phyloP scores from a whole-genome alignment of 768 basidiomycete genomes.

The Cystofilobasidium bisporidii region DNA sequence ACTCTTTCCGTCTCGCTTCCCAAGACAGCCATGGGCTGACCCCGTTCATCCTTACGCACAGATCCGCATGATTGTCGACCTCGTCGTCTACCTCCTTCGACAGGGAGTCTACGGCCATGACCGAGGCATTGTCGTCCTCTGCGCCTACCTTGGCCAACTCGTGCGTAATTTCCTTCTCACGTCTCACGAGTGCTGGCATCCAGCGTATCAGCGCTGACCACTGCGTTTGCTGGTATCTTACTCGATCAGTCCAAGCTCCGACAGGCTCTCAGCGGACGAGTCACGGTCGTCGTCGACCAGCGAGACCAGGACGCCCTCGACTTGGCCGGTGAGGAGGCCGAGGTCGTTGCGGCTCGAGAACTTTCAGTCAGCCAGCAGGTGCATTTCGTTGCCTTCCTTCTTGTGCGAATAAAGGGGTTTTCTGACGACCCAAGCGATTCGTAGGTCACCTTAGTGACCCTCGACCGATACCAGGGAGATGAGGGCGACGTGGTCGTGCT shows the following conservation, averaged over 20 bases:
- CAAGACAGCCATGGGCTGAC: too few species aligned
- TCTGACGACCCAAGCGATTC: too few species aligned
- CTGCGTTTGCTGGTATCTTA: too few species aligned
- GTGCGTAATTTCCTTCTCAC: too few species aligned
- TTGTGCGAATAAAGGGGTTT: too few species aligned
- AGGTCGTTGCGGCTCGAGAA: too few species aligned
- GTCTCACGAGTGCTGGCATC: too few species aligned
- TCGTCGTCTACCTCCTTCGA: slow-evolving; percentile 50
- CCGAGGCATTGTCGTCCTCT: slow-evolving; percentile 51
- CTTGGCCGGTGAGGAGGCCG: slow-evolving; percentile 39
- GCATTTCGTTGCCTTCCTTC: too few species aligned
- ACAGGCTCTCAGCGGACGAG: slow-evolving; percentile 44
- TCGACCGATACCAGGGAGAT: slow-evolving; percentile 45
- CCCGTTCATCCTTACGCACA: slow-evolving; percentile 29
- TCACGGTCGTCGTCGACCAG: slow-evolving; percentile 61
- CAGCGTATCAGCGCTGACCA: too few species aligned
- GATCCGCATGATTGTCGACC: slow-evolving; percentile 48
- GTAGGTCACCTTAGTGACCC: too few species aligned
- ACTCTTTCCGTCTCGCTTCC: too few species aligned
- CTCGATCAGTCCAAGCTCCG: slow-evolving; percentile 45
- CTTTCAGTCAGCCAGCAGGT: too few species aligned
- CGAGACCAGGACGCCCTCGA: slow-evolving; percentile 56
- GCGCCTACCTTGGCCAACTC: slow-evolving; percentile 43
- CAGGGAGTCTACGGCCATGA: slow-evolving; percentile 47
- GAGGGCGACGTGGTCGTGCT: slow-evolving; percentile 66